phyloP scores from a whole-genome alignment of 176 grass and related monocot genomes.

The Phyllostachys edulis region DNA sequence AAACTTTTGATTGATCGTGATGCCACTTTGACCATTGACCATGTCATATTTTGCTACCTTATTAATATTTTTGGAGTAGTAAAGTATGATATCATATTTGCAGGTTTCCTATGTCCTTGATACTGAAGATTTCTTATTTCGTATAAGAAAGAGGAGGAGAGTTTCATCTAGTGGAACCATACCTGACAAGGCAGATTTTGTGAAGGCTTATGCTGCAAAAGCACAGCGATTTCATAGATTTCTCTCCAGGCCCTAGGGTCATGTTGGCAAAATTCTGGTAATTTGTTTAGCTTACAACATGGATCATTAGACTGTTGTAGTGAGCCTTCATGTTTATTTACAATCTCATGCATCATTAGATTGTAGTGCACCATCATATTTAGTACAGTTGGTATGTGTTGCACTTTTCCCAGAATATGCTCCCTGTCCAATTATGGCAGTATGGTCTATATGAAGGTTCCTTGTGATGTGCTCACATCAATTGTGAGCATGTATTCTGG shows the following conservation, averaged over 20 bases:
- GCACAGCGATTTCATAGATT: constrained; percentile 31
- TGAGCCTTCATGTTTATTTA: not conserved
- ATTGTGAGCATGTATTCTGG: not conserved
- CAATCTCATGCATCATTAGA: not conserved
- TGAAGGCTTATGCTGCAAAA: constrained; percentile 25
- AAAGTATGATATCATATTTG: not conserved
- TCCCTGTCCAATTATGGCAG: not conserved
- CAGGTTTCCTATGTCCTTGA: constrained; percentile 72
- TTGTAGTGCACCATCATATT: not conserved
- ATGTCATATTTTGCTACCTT: not conserved
- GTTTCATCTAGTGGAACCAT: constrained; percentile 20
- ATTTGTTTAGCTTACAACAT: not conserved
- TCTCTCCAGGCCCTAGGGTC: constrained; percentile 32
- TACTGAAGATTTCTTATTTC: constrained; percentile 72
- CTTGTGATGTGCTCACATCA: not conserved
- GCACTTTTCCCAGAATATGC: not conserved
- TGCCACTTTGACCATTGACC: not conserved
- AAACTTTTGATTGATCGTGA: not conserved
- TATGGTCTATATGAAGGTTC: not conserved
- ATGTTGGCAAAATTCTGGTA: constrained; percentile 29
- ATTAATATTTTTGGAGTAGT: not conserved
- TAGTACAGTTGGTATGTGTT: not conserved
- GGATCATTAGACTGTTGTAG: not conserved
- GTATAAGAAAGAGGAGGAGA: constrained; percentile 47
- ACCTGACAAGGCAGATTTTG: not conserved